Evolutionary conservation across 2,329 filamentous ascomycete species (phyloP).

Genomic region (Aspergillus sojae): DNA sequence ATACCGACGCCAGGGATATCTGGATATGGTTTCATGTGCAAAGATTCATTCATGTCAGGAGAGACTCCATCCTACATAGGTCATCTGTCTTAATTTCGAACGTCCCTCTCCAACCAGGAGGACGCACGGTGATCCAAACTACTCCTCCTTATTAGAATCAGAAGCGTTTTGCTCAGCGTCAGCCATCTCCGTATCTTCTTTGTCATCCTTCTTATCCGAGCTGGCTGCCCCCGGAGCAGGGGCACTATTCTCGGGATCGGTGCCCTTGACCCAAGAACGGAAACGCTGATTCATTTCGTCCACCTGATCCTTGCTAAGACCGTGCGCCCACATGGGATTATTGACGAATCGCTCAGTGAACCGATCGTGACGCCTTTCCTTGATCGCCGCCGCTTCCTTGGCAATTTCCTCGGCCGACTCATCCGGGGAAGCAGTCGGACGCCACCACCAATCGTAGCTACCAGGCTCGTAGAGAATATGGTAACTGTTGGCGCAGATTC

Average conservation of each 20-base stretch:
- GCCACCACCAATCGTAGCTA: constrained; percentile 73
- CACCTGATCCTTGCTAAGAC: constrained; percentile 53
- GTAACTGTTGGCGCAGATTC: constrained; percentile 76
- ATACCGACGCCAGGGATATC: constrained; percentile 16
- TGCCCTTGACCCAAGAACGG: constrained; percentile 49
- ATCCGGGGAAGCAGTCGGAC: constrained; percentile 32
- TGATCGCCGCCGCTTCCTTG: constrained; percentile 39
- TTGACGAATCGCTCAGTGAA: constrained; percentile 57
- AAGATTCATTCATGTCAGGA: constrained; percentile 1
- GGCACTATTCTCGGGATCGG: constrained; percentile 24
- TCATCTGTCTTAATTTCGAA: background rate
- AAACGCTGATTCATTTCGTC: constrained; percentile 51
- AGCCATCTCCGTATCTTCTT: constrained; percentile 39
- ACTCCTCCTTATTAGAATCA: constrained; percentile 25
- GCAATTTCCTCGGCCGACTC: constrained; percentile 36
- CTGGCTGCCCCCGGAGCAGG: constrained; percentile 15
- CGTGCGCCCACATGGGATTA: constrained; percentile 55
- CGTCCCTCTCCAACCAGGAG: background rate
- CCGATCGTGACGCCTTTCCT: constrained; percentile 48
- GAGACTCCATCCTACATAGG: constrained; percentile 1
- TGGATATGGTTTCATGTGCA: constrained; percentile 9
- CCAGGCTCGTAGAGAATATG: constrained; percentile 76
- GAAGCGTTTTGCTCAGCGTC: constrained; percentile 33
- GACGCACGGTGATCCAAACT: background rate
- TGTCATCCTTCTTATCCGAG: constrained; percentile 24